These are phyloP conservation scores for Colletotrichum neosansevieriae DNA, from an alignment of 2,329 filamentous ascomycete species.

Conservation along the genomic window DNA sequence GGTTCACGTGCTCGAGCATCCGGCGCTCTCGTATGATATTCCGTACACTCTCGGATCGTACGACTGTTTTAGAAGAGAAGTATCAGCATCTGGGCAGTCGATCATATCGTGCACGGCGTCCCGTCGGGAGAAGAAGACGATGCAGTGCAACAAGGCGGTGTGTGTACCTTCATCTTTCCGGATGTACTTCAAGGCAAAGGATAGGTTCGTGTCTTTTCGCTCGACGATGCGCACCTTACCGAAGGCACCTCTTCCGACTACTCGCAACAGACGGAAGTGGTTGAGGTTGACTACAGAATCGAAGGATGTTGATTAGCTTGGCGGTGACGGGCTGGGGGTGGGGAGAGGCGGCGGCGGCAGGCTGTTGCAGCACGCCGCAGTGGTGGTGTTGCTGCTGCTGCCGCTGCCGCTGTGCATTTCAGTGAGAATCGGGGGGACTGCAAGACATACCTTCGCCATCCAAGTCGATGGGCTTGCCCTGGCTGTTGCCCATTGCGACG, in stretches of 20 bases:
- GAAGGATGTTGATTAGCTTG: slow-evolving; percentile 31
- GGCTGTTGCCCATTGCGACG: slow-evolving; percentile 86
- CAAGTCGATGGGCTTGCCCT: slow-evolving; percentile 92
- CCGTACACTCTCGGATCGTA: slow-evolving; percentile 95
- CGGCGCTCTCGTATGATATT: slow-evolving; percentile 98
- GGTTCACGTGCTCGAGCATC: slow-evolving; percentile 98
- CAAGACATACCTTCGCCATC: slow-evolving; percentile 84
- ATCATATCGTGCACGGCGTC: slow-evolving; percentile 3
- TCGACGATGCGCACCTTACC: slow-evolving; percentile 99
- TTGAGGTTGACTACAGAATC: slow-evolving; percentile 84
- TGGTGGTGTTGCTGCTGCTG: background rate
- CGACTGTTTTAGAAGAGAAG: slow-evolving; percentile 68
- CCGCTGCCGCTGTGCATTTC: slow-evolving; percentile 10
- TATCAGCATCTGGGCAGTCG: slow-evolving; percentile 26
- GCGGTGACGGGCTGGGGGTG: slow-evolving; percentile 20
- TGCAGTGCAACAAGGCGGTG: slow-evolving; percentile 10
- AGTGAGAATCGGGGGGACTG: slow-evolving; percentile 5
- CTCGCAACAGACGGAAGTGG: slow-evolving; percentile 93
- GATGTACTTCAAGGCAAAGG: slow-evolving; percentile 98
- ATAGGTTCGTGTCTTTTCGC: slow-evolving; percentile 92
- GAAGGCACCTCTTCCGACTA: slow-evolving; percentile 97
- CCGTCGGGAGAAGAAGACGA: background rate
- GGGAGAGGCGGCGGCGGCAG: slow-evolving; percentile 13
- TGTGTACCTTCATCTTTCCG: slow-evolving; percentile 93
- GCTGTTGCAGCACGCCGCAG: background rate